Evolutionary conservation across 1,284 basidiomycete species (phyloP), one percentile per base, ranked within the genome.

Genomic region (Ustilago hordei): DNA sequence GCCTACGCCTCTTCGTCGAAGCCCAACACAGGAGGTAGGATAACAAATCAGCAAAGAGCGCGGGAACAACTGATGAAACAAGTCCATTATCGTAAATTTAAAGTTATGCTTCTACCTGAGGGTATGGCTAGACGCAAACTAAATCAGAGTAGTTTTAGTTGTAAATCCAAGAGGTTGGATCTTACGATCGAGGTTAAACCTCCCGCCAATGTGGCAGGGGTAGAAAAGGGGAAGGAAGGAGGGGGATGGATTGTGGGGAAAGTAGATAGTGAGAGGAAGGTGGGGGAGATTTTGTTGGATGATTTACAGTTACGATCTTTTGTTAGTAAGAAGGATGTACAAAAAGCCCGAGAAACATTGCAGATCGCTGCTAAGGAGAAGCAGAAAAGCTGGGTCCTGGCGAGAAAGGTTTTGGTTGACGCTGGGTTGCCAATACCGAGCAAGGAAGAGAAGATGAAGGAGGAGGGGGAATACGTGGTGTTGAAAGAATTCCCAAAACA

Each of bases 61-160:
- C 38, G 68, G 4, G 68, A 78, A 4, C 64, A 68, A 45, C 50
- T 78, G 28, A 31, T 64, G 38, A 78, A 78, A 39, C 75, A 78
- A 31, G 31, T 75, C 1, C 68, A 69, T 52, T 78, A 74, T 55
- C 70, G 75, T 1, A 39, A 53, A 13, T 65, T 52, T 41, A 31
- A 34, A 28, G 55, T 75, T 39, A 74, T 74, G 71, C 12, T 74
- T 1, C 60, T 78, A 0, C 75, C 75, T 0, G 71, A 78, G 6
- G 75, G 75, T 2, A 78, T 78, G 75, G 58, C 41, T 3, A 39
- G 64, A 11, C 48, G 75, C 1, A 65, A 55, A 23, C 3, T 15
- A 3, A 78, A 78, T 50, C 34, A 36, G 53, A 41, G 60, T 0
- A 3, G 6, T 3, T 75, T 67, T 47, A 60, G 60, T 15, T 54